A percentile compares a stretch with the other conserved stretches of the same genome.
Evolutionary conservation across 345 rosid genomes (phyloP).

Genomic region (Capsella bursapastoris): DNA sequence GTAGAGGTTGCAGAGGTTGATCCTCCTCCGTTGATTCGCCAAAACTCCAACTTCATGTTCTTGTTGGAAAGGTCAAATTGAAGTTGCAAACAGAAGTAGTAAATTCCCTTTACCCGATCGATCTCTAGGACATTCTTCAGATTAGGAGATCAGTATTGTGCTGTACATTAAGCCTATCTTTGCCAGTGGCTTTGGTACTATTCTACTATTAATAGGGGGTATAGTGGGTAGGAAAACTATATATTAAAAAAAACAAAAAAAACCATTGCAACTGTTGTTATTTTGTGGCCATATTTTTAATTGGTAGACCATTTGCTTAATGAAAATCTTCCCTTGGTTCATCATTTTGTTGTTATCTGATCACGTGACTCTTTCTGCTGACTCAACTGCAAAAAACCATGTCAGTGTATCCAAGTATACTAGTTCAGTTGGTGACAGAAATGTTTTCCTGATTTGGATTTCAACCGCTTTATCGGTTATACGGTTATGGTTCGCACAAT

Average conservation of each 20-base stretch:
- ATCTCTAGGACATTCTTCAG: slow-evolving; percentile 36
- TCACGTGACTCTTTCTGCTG: background rate
- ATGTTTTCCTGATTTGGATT: too few species aligned
- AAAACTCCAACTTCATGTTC: slow-evolving; percentile 82
- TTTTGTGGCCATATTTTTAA: slow-evolving; percentile 13
- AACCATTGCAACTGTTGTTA: too few species aligned
- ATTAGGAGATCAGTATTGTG: slow-evolving; percentile 39
- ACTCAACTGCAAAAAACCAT: background rate
- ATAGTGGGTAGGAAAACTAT: background rate
- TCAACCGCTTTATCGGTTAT: too few species aligned
- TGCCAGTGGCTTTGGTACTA: slow-evolving; percentile 34
- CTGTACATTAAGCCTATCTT: slow-evolving; percentile 29
- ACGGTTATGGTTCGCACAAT: too few species aligned
- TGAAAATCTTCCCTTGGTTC: background rate
- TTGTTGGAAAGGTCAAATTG: slow-evolving; percentile 76
- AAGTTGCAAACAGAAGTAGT: slow-evolving; percentile 33
- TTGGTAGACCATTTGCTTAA: slow-evolving; percentile 16
- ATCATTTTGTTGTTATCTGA: background rate
- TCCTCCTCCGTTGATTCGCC: slow-evolving; percentile 86
- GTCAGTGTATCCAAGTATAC: background rate
- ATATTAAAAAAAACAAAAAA: too few species aligned
- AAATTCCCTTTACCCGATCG: slow-evolving; percentile 16
- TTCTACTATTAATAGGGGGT: slow-evolving; percentile 6
- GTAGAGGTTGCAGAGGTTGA: slow-evolving; percentile 76
- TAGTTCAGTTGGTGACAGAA: background rate